These are phyloP conservation scores for Meira miltonrushii DNA, from an alignment of 1,284 basidiomycete genomes.

Conservation along the genomic window DNA sequence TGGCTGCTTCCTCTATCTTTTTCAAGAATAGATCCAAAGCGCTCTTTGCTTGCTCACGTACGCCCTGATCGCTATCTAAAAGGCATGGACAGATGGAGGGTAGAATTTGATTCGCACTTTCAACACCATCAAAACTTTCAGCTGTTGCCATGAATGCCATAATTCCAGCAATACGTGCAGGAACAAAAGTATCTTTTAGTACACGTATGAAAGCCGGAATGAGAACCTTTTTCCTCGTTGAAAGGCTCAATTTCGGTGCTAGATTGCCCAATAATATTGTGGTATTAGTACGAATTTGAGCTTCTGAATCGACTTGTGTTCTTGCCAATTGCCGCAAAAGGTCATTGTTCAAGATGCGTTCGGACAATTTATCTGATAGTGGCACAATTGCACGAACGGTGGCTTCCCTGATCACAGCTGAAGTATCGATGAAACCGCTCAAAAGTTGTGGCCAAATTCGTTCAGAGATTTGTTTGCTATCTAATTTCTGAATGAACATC, in stretches of 20 bases:
- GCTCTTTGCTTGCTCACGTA: conserved; percentile 42
- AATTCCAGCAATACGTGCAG: conserved; percentile 85
- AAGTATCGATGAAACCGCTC: conserved; percentile 91
- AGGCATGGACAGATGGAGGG: conserved; percentile 43
- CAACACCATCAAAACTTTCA: conserved; percentile 67
- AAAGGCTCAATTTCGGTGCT: conserved; percentile 73
- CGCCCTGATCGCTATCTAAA: conserved; percentile 43
- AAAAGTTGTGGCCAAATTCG: conserved; percentile 91
- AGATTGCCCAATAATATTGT: conserved; percentile 91
- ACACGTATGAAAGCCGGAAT: conserved; percentile 89
- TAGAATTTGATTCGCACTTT: conserved; percentile 34
- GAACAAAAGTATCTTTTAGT: conserved; percentile 84
- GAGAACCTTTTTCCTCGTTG: conserved; percentile 89
- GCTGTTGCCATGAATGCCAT: conserved; percentile 94
- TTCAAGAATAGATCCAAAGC: conserved; percentile 40
- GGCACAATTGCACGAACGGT: conserved; percentile 83
- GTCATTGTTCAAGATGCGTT: conserved; percentile 93
- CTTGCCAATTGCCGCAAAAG: conserved; percentile 85
- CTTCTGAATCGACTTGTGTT: conserved; percentile 83
- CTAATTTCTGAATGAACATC: conserved; percentile 79
- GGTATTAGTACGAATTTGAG: conserved; percentile 94
- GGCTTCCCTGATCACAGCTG: conserved; percentile 86
- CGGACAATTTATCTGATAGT: conserved; percentile 72
- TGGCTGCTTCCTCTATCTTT: conserved; percentile 27
- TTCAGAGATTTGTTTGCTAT: conserved; percentile 74